A percentile compares a stretch with the other conserved stretches of the same genome.
Conservation (phyloP, 345 rosid genomes). For the Eucalyptus cloeziana region DNA sequence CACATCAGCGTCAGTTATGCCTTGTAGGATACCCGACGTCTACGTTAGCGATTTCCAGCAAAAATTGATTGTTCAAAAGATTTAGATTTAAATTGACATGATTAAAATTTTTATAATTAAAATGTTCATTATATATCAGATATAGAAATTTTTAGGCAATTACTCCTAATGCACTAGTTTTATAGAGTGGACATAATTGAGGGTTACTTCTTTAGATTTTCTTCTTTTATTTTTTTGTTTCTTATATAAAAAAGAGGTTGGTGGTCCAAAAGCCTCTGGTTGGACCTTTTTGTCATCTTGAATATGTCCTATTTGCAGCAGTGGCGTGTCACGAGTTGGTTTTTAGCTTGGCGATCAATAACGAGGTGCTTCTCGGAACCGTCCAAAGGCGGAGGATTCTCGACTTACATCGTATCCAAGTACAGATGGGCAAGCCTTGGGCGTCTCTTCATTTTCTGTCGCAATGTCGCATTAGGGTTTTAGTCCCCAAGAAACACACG, state of each 20-base stretch:
- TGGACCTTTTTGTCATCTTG: background rate
- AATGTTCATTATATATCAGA: background rate
- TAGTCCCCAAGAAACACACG: background rate
- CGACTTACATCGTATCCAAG: background rate
- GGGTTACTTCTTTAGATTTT: background rate
- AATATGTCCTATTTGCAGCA: background rate
- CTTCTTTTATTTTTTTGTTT: background rate
- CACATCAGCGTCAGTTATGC: fast-evolving
- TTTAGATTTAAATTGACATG: fast-evolving
- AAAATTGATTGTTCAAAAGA: no score
- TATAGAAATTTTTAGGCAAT: no score
- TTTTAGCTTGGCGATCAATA: background rate
- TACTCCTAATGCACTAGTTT: background rate
- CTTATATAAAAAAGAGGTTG: background rate
- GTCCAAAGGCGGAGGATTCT: background rate
- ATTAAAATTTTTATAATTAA: no score
- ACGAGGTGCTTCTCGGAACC: background rate
- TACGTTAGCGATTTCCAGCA: fast-evolving
- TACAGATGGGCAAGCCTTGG: background rate
- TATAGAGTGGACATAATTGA: background rate
- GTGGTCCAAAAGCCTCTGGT: background rate
- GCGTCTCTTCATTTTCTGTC: background rate
- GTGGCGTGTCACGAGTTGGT: background rate
- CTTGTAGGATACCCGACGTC: fast-evolving
- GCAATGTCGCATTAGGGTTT: background rate